Conservation (phyloP, 495 filamentous ascomycete genomes). For the Viridothelium virens region DNA sequence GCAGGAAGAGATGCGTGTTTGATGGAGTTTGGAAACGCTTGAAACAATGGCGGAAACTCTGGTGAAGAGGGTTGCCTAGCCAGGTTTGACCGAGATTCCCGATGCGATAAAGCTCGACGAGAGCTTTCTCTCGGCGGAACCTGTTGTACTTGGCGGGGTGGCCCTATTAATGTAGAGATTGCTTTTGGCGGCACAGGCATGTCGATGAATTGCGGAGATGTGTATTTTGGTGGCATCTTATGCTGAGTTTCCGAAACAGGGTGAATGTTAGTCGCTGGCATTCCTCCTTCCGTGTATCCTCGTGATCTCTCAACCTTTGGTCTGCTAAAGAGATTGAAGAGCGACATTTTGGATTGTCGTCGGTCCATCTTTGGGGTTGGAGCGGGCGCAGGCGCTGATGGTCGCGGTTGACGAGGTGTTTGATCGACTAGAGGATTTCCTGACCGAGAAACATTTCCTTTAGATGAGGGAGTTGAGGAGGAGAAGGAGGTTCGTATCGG, state of each 20-base stretch:
- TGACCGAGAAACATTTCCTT: constrained; percentile 23
- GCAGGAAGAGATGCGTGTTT: constrained; percentile 48
- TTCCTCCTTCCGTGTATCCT: constrained; percentile 33
- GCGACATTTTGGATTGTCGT: constrained; percentile 34
- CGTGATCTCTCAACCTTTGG: constrained; percentile 38
- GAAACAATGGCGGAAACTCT: constrained; percentile 71
- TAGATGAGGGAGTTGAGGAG: constrained; percentile 12
- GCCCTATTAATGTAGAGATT: neutral
- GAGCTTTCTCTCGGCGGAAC: constrained; percentile 3
- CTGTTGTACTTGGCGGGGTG: neutral
- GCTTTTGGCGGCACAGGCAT: neutral
- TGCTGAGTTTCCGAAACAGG: constrained; percentile 5
- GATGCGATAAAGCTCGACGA: neutral
- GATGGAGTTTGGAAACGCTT: constrained; percentile 80
- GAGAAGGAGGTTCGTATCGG: constrained; percentile 12
- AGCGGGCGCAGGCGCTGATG: constrained; percentile 1
- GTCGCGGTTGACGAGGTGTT: constrained; percentile 12
- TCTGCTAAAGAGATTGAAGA: constrained; percentile 37
- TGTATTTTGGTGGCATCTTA: neutral
- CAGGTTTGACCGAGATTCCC: constrained; percentile 4
- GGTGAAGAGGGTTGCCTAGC: neutral
- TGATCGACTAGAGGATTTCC: constrained; percentile 19
- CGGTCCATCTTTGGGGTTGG: constrained; percentile 23
- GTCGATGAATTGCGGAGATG: neutral
- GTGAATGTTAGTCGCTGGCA: constrained; percentile 21